Evolutionary conservation across 352 stramenopile genomes (phyloP).

Genomic region (Phytophthora sp.): DNA sequence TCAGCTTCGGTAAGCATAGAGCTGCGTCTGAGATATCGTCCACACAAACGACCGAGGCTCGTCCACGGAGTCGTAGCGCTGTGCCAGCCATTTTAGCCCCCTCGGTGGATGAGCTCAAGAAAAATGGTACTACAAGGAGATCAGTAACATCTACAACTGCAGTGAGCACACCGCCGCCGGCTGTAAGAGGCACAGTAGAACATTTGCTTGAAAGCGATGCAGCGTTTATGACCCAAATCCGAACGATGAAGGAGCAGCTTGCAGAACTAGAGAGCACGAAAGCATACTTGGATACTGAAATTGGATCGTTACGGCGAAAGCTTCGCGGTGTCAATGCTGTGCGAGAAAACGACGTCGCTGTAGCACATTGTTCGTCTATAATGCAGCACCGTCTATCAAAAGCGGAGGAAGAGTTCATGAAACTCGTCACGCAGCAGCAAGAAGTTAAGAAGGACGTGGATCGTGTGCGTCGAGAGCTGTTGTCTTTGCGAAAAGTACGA

Average conservation of each 20-base stretch:
- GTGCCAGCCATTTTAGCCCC: neutral
- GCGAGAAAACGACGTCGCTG: slow-evolving; percentile 76
- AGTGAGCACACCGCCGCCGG: neutral
- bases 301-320: slow-evolving; percentile 52
- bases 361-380: slow-evolving; percentile 75
- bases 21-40: neutral
- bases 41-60: neutral
- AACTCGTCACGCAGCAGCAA: slow-evolving; percentile 68
- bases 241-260: slow-evolving; percentile 64
- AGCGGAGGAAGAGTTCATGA: slow-evolving; percentile 83
- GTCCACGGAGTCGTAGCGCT: slow-evolving; percentile 13
- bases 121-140: slow-evolving; percentile 15
- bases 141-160: neutral
- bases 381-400: slow-evolving; percentile 80
- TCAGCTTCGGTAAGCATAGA: slow-evolving; percentile 11
- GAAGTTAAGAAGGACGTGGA: slow-evolving; percentile 70
- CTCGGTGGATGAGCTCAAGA: slow-evolving; percentile 1
- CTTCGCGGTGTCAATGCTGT: slow-evolving; percentile 76
- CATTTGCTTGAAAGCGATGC: slow-evolving; percentile 73
- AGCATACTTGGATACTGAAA: slow-evolving; percentile 49
- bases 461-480: slow-evolving; percentile 56
- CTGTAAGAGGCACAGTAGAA: slow-evolving; percentile 58
- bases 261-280: slow-evolving; percentile 51
- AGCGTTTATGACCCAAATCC: slow-evolving; percentile 65
- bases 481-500: slow-evolving; percentile 62